Conservation (phyloP, 2,329 filamentous ascomycete species). For the Colletotrichum tanaceti region DNA sequence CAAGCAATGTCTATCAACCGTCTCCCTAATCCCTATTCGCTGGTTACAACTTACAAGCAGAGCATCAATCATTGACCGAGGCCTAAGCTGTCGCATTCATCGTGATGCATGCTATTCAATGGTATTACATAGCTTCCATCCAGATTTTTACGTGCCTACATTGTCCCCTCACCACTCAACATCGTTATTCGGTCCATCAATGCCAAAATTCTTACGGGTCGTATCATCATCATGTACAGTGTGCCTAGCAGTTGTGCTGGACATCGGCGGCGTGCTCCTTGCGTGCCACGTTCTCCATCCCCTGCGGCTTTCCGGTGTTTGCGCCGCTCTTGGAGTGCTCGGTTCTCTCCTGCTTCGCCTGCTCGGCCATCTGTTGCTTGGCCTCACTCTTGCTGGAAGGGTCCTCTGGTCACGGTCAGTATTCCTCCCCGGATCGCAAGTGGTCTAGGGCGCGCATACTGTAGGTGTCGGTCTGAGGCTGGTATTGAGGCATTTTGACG, state of each 20-base stretch:
- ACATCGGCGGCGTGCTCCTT: slow-evolving; percentile 24
- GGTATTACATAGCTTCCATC: too few species aligned
- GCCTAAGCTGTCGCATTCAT: too few species aligned
- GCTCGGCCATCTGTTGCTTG: slow-evolving; percentile 20
- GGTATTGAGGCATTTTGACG: slow-evolving; percentile 26
- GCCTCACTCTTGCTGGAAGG: slow-evolving; percentile 22
- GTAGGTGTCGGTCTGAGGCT: slow-evolving; percentile 18
- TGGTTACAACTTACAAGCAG: too few species aligned
- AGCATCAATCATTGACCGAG: too few species aligned
- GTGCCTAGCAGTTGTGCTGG: slow-evolving; percentile 8
- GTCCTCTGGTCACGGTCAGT: slow-evolving; percentile 6
- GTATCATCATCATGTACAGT: background rate
- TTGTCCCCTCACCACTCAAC: too few species aligned
- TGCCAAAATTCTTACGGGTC: background rate
- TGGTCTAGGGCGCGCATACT: slow-evolving; percentile 2
- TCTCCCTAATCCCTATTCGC: too few species aligned
- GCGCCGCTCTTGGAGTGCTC: slow-evolving; percentile 32
- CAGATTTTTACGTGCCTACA: too few species aligned
- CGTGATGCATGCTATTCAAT: too few species aligned
- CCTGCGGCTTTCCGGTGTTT: slow-evolving; percentile 15
- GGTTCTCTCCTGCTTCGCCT: slow-evolving; percentile 13
- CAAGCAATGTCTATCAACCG: too few species aligned
- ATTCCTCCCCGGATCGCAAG: too few species aligned
- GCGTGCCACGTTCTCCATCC: slow-evolving; percentile 23
- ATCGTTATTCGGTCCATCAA: background rate